These are phyloP conservation scores for Zizania latifolia DNA, from an alignment of 176 grass and related monocot genomes.

Conservation along the genomic window DNA sequence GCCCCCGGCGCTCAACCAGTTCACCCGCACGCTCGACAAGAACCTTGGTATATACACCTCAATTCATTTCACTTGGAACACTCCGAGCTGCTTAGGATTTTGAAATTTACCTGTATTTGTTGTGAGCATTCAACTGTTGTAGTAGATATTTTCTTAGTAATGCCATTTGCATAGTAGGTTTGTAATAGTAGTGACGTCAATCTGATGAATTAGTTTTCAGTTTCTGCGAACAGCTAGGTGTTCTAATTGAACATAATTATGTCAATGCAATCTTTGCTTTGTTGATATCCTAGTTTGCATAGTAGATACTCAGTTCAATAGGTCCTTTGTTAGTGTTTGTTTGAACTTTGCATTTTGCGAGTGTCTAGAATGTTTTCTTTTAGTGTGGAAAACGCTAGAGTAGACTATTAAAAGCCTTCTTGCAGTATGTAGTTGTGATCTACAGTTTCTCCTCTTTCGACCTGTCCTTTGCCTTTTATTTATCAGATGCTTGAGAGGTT, in stretches of 20 bases:
- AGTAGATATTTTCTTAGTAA: too few relatives aligned
- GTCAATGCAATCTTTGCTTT: neutral
- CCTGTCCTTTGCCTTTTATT: too few relatives aligned
- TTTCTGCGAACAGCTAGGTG: neutral
- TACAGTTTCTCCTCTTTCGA: neutral
- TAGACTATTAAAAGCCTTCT: neutral
- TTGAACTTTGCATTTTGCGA: neutral
- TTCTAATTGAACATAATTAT: neutral
- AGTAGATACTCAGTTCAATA: neutral
- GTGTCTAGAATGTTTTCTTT: neutral
- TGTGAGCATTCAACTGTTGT: too few relatives aligned
- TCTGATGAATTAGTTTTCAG: neutral
- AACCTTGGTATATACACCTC: slow-evolving; percentile 50
- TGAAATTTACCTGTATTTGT: too few relatives aligned
- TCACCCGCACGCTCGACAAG: slow-evolving; percentile 87
- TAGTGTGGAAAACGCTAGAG: too few relatives aligned
- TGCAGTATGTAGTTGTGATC: neutral
- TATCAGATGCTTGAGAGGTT: too few relatives aligned
- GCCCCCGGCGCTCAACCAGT: slow-evolving; percentile 83
- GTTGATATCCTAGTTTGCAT: neutral
- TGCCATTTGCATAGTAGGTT: neutral
- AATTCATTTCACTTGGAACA: too few relatives aligned
- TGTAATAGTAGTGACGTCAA: neutral
- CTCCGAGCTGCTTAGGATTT: too few relatives aligned
- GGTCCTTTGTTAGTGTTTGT: neutral